Percentiles rank a stretch among this genome's conserved stretches.
phyloP scores from a whole-genome alignment of 768 basidiomycete genomes.

The Lactarius quietus region DNA sequence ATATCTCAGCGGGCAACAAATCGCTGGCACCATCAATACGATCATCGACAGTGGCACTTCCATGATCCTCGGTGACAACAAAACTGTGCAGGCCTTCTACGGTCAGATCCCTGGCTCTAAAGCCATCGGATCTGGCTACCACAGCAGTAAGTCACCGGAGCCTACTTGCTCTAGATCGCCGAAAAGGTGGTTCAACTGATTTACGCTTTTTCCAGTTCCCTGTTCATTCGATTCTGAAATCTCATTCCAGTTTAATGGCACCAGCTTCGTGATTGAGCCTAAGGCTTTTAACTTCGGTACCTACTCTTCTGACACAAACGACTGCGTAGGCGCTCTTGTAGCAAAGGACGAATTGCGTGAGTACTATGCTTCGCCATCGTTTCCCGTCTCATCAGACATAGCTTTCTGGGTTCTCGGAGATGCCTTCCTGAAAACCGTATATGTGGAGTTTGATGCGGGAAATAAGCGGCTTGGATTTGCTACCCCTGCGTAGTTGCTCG shows the following conservation, averaged over 20 bases:
- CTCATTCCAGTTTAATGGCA: slow-evolving; percentile 32
- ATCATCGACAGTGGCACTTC: slow-evolving; percentile 28
- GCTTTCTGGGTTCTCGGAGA: slow-evolving; percentile 9
- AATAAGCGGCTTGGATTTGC: slow-evolving; percentile 20
- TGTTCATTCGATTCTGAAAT: slow-evolving; percentile 26
- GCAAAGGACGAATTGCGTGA: not conserved
- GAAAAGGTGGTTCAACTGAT: no score
- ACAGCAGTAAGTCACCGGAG: not conserved
- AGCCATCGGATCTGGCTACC: not conserved
- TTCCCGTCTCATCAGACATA: no score
- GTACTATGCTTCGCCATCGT: not conserved
- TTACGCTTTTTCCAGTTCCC: slow-evolving; percentile 24
- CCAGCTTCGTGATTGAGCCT: slow-evolving; percentile 28
- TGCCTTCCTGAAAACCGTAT: slow-evolving; percentile 5
- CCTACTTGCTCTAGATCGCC: not conserved
- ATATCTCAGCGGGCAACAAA: not conserved
- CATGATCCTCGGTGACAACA: slow-evolving; percentile 21
- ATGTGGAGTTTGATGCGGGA: slow-evolving; percentile 8
- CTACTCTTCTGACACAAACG: slow-evolving; percentile 19
- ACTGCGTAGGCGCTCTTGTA: slow-evolving; percentile 25
- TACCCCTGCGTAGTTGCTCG: not conserved
- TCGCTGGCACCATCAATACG: not conserved
- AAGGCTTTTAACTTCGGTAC: slow-evolving; percentile 32
- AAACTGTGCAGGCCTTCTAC: slow-evolving; percentile 16
- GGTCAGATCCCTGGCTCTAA: slow-evolving; percentile 12